These are phyloP conservation scores for Aspergillus udagawae DNA, from an alignment of 2,329 filamentous ascomycete genomes.

Conservation along the genomic window DNA sequence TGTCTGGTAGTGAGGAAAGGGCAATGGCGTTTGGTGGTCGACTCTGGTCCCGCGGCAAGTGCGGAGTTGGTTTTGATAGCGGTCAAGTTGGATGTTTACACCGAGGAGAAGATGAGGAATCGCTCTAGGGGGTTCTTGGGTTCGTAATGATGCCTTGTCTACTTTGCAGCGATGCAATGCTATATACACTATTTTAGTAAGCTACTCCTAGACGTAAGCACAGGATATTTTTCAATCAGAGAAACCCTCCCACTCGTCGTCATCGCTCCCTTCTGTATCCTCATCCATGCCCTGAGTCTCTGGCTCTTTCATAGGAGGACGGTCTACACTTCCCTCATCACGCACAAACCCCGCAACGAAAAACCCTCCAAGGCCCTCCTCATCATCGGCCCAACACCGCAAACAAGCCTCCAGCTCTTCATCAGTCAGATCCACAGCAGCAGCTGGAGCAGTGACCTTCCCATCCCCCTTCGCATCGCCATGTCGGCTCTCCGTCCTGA, in stretches of 20 bases:
- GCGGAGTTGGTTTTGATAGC: conserved; percentile 70
- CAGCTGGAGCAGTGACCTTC: conserved; percentile 5
- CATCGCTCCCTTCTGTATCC: conserved; percentile 23
- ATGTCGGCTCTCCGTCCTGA: conserved; percentile 37
- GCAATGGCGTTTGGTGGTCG: conserved; percentile 69
- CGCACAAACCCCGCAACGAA: conserved; percentile 86
- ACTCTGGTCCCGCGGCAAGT: conserved; percentile 43
- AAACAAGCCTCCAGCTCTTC: conserved; percentile 68
- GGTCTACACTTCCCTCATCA: conserved; percentile 44
- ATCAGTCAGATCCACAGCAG: conserved; percentile 37
- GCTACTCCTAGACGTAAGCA: neutral
- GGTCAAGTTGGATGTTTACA: conserved; percentile 71
- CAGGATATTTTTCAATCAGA: conserved; percentile 27
- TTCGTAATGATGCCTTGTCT: conserved; percentile 1
- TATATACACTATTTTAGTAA: neutral
- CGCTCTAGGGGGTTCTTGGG: conserved; percentile 59
- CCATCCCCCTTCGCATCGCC: conserved; percentile 4
- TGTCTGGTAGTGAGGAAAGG: conserved; percentile 63
- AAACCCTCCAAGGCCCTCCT: conserved; percentile 86
- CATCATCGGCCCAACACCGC: conserved; percentile 74
- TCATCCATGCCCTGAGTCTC: conserved; percentile 13
- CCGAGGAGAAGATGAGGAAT: conserved; percentile 64
- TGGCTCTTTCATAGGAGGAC: conserved; percentile 9
- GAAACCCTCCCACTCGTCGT: conserved; percentile 46
- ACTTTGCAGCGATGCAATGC: neutral